These are phyloP conservation scores for Fomitopsis palustris DNA, from an alignment of 1,284 basidiomycete genomes.

Conservation along the genomic window DNA sequence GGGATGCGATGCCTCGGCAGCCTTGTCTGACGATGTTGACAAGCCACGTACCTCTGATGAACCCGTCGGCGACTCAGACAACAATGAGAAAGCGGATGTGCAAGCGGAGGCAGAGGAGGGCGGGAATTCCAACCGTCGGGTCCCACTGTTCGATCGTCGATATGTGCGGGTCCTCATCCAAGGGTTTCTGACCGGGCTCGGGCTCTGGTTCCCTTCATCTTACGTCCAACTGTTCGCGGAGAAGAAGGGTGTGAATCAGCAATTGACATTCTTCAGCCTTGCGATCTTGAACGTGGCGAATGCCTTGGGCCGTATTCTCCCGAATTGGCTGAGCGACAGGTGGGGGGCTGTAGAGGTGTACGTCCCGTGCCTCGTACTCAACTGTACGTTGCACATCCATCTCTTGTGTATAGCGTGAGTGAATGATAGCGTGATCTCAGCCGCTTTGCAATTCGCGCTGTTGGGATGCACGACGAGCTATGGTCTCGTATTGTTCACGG, in stretches of 20 bases:
- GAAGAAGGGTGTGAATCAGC: constrained; percentile 16
- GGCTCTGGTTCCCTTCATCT: constrained; percentile 23
- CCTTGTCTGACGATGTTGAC: no score
- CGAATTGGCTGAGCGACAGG: constrained; percentile 21
- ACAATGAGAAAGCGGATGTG: no score
- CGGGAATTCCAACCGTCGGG: no score
- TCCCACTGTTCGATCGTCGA: background rate
- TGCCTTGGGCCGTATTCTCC: constrained; percentile 22
- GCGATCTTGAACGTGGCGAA: constrained; percentile 23
- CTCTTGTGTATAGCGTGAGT: background rate
- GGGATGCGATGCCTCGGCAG: no score
- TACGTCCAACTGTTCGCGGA: constrained; percentile 26
- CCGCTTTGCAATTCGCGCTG: constrained; percentile 20
- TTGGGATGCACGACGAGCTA: constrained; percentile 18
- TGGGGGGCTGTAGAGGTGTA: constrained; percentile 23
- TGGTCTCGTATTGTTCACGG: constrained; percentile 22
- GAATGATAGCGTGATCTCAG: constrained; percentile 6
- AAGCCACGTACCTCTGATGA: no score
- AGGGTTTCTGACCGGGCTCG: constrained; percentile 22
- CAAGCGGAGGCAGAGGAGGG: no score
- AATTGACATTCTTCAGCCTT: constrained; percentile 21
- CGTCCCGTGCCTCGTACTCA: constrained; percentile 6
- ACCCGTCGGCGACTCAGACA: background rate
- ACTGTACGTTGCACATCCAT: constrained; percentile 1
- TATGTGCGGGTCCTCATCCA: background rate